Evolutionary conservation across 768 basidiomycete genomes (phyloP).

Genomic region (Saitozyma sp.): DNA sequence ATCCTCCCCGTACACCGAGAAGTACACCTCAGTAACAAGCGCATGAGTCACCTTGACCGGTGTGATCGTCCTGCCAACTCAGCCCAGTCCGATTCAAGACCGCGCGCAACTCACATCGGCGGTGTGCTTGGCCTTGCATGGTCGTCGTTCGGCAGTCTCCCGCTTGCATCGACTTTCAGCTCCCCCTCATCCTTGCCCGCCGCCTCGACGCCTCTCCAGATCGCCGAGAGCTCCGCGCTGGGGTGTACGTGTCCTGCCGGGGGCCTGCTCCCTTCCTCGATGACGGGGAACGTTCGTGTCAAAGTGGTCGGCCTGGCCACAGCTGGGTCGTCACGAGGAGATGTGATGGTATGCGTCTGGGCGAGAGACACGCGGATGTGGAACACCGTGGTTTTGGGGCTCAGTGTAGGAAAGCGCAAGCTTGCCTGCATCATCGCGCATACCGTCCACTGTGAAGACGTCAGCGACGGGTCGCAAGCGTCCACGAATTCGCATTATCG

Average conservation of each 20-base stretch:
- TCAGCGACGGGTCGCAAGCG: neutral
- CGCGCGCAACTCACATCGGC: constrained; percentile 18
- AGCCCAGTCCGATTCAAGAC: neutral
- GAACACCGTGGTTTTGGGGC: constrained; percentile 28
- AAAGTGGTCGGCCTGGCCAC: constrained; percentile 15
- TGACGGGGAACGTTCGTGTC: constrained; percentile 6
- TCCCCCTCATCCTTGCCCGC: constrained; percentile 15
- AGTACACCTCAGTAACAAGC: constrained; percentile 35
- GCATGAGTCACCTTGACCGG: constrained; percentile 32
- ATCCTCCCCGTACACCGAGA: constrained; percentile 30
- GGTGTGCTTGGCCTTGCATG: constrained; percentile 29
- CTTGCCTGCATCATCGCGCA: constrained; percentile 20
- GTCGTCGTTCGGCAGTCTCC: constrained; percentile 39
- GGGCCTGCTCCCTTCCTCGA: constrained; percentile 16
- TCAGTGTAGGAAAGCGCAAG: constrained; percentile 18
- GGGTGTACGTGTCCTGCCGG: constrained; percentile 11
- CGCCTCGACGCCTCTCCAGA: constrained; percentile 19
- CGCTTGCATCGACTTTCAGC: constrained; percentile 14
- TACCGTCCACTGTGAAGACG: constrained; percentile 28
- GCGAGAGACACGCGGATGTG: constrained; percentile 26
- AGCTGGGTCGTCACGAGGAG: constrained; percentile 20
- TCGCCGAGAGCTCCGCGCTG: neutral
- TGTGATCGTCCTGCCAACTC: constrained; percentile 26
- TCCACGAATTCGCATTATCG: neutral
- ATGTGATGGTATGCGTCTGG: constrained; percentile 29